A percentile compares a stretch with the other conserved stretches of the same genome.
These are phyloP conservation scores for Plasmodium relictum DNA, from an alignment of 169 alveolate genomes.

Conservation along the genomic window DNA sequence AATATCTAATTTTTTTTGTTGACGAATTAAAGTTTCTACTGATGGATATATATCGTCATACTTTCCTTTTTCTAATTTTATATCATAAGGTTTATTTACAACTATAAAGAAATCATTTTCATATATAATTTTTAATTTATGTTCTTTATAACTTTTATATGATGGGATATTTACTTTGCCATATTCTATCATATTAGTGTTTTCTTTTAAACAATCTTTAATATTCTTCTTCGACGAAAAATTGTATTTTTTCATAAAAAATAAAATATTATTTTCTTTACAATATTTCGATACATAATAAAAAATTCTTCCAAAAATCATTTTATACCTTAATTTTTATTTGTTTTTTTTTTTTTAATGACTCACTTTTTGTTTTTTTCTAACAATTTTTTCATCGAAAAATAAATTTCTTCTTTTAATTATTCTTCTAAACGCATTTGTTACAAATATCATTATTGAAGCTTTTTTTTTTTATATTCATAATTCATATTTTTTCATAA, in stretches of 20 bases:
- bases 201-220: too few species aligned
- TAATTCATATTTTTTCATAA: too few species aligned
- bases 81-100: constrained; percentile 72
- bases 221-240: constrained; percentile 16
- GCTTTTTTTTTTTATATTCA: too few species aligned
- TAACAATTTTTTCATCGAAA: too few species aligned
- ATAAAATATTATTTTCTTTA: constrained; percentile 19
- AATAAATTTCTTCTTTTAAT: too few species aligned
- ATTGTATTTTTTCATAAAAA: constrained; percentile 2
- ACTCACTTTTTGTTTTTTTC: not conserved
- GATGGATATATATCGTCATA: constrained; percentile 64
- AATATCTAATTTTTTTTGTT: constrained; percentile 37
- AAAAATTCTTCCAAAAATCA: constrained; percentile 34
- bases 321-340: too few species aligned
- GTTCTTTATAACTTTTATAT: constrained; percentile 67
- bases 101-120: constrained; percentile 68
- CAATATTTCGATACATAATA: constrained; percentile 17
- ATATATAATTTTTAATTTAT: constrained; percentile 49
- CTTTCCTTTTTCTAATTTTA: constrained; percentile 64
- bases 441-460: too few species aligned
- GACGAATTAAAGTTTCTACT: constrained; percentile 65
- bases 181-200: not conserved
- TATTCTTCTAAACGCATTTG: too few species aligned
- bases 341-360: constrained; percentile 20
- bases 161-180: constrained; percentile 9